Evolutionary conservation across 192 early-diverging fungal species (phyloP), one percentile per base, ranked within the genome.

Genomic region (Entophlyctis luteolus): DNA sequence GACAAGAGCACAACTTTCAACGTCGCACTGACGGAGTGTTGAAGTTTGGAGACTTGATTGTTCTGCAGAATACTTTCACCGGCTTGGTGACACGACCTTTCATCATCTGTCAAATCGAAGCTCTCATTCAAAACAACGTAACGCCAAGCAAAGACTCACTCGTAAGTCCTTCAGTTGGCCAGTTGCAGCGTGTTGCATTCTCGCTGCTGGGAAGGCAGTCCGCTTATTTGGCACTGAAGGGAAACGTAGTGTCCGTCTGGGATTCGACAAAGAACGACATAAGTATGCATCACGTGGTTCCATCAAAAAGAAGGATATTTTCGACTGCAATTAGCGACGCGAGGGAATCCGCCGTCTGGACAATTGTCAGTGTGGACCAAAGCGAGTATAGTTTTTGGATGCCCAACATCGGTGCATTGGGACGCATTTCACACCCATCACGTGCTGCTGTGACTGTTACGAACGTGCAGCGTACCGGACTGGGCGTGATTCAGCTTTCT

Each of bases 331-430:
- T 56, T 89, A 91, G 74, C 89, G n/a, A n/a, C n/a, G n/a, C 92
- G 2, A 88, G 86, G n/a, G 93, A 96, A 78, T 80, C 81, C 20
- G 90, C 92, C 1, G 89, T 96, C 18, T 96, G 93, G 93, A 96
- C 93, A 4, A 88, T 96, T 71, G 91, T 96, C 5, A 90, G 93
- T 32, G 91, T 90, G 23, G 46, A 59, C 0, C 47, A 69, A 49
- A 16, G 50, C 3, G 49, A 59, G 48, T 23, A 23, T 49, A 32
- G 34, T 42, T 37, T 71, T 53, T 55, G 42, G 47, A 42, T 23
- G 3, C n/a, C 57, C 14, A n/a, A n/a, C n/a, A n/a, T n/a, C n/a
- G n/a, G n/a, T n/a, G n/a, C n/a, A n/a, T n/a, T n/a, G n/a, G n/a
- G n/a, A n/a, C 34, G 52, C 6, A 6, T 62, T 25, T 20, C 38